phyloP scores from a whole-genome alignment of 345 rosid species.

The Gossypium arboreum region DNA sequence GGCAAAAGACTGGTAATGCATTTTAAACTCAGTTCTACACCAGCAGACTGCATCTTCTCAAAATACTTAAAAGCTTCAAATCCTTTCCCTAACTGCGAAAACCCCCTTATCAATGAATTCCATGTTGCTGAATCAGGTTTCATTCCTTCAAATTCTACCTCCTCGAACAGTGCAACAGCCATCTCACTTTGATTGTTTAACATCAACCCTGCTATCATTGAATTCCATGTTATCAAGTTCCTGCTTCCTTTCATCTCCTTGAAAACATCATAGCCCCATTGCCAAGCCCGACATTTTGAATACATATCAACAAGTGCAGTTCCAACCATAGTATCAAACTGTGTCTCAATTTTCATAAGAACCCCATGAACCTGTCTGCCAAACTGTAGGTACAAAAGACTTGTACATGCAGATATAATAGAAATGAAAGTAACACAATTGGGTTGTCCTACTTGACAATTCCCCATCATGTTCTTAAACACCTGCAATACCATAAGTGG shows the following conservation, averaged over 20 bases:
- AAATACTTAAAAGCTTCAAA: conserved; percentile 46
- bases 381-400: conserved; percentile 36
- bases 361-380: conserved; percentile 56
- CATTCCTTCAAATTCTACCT: conserved; percentile 39
- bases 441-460: conserved; percentile 36
- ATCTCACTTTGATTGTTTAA: conserved; percentile 40
- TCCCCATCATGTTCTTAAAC: conserved; percentile 48
- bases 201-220: conserved; percentile 62
- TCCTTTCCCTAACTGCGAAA: conserved; percentile 48
- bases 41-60: conserved; percentile 46
- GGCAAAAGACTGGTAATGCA: conserved; percentile 56
- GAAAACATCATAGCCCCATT: conserved; percentile 41
- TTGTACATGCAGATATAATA: conserved; percentile 50
- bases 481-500: conserved; percentile 35
- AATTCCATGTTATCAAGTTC: conserved; percentile 58
- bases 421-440: conserved; percentile 45
- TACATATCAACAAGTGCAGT: conserved; percentile 64
- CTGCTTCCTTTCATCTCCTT: conserved; percentile 36
- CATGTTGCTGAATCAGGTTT: conserved; percentile 64
- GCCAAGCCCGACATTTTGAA: conserved; percentile 50
- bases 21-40: conserved; percentile 40
- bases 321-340: conserved; percentile 41
- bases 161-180: conserved; percentile 47
- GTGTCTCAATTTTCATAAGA: conserved; percentile 28
- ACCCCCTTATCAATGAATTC: conserved; percentile 66